Evolutionary conservation across 225 moss, liverwort and hornwort genomes (phyloP), one percentile per base, ranked within the genome.

Genomic region (Marchantia paleacea): DNA sequence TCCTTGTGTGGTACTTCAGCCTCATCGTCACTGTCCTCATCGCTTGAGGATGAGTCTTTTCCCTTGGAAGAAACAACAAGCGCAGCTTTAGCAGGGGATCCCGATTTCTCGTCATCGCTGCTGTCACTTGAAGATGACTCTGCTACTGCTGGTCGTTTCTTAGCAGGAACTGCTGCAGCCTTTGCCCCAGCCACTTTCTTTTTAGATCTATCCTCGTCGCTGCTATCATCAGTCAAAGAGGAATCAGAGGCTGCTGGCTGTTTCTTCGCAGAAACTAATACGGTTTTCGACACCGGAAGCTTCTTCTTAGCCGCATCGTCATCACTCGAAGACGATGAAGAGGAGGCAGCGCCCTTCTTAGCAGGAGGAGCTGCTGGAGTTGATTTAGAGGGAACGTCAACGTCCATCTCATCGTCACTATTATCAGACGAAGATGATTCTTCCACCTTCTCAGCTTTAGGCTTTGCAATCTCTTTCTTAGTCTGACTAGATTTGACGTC

Each of bases 1-100:
- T 25, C 4, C 66, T 78, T 78, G 3, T 39, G 52, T 67, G 70
- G 7, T 19, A 10, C 7, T 55, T 72, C 58, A 7, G 25, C 70
- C 29, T 72, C 72, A 49, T 80, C 63, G 13, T 80, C 80, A 58
- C 72, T 60, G 22, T 80, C 70, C 18, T 80, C 80, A 30, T 55
- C 69, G 26, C 72, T 61, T 54, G 80, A 80, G 5, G 80, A 80
- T 55, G 80, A 80, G 18, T 72, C 72, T 25, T 15, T 47, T 11
- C 72, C 48, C 71, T 63, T 72, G 12, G 3, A 11, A 52, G 67
- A 15, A 22, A 50, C 49, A 22, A 51, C 25, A n/a, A 55, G 69
- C 7, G 22, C 47, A 20, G 31, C 71, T 57, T 70, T 49, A 2
- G 16, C 29, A 55, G 57, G 60, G 55, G 57, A 12, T 55, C 53